A percentile compares a stretch with the other conserved stretches of the same genome.
Evolutionary conservation across 2,329 filamentous ascomycete species (phyloP).

Genomic region (Aspergillus oerlinghausenensis): DNA sequence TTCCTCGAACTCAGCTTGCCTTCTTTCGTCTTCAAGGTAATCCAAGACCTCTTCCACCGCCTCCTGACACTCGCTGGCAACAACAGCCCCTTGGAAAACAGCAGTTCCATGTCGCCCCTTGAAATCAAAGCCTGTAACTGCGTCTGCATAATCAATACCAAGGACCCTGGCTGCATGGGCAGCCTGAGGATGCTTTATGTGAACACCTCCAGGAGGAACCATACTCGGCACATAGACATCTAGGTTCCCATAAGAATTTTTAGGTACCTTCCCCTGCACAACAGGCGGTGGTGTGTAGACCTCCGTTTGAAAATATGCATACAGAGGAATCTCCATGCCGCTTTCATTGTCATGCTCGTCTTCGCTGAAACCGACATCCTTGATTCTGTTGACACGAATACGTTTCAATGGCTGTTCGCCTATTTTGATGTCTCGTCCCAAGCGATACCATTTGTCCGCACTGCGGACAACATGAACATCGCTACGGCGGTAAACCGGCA

Average conservation of each 20-base stretch:
- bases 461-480: constrained; percentile 77
- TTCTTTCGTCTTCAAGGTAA: constrained; percentile 62
- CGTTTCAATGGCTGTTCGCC: constrained; percentile 81
- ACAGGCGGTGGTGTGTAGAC: constrained; percentile 73
- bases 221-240: constrained; percentile 62
- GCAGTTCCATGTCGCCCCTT: constrained; percentile 81
- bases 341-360: constrained; percentile 41
- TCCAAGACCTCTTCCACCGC: constrained; percentile 66
- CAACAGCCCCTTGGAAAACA: constrained; percentile 70
- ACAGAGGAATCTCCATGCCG: constrained; percentile 54
- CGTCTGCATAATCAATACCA: constrained; percentile 80
- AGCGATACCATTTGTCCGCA: constrained; percentile 83
- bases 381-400: constrained; percentile 48
- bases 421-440: constrained; percentile 72
- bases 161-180: constrained; percentile 68
- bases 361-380: constrained; percentile 20
- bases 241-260: constrained; percentile 59
- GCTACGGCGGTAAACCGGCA: constrained; percentile 74
- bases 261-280: constrained; percentile 63
- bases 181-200: constrained; percentile 56
- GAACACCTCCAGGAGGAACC: constrained; percentile 57
- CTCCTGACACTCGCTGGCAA: constrained; percentile 66
- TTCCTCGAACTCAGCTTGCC: constrained; percentile 57
- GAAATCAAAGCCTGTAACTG: constrained; percentile 86
- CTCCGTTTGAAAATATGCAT: constrained; percentile 60